These are phyloP conservation scores for Fusarium anguioides DNA, from an alignment of 2,329 filamentous ascomycete genomes.

Conservation along the genomic window DNA sequence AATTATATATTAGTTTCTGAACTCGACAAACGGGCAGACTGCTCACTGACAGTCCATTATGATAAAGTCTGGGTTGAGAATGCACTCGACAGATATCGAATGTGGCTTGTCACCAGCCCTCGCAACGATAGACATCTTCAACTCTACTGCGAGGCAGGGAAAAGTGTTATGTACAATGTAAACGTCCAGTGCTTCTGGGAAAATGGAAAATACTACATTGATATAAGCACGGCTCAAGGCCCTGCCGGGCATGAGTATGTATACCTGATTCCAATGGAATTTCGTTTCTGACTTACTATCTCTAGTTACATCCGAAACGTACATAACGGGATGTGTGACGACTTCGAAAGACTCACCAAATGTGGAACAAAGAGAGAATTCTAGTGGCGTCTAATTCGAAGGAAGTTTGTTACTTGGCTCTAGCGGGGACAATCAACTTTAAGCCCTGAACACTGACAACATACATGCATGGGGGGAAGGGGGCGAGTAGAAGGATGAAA, in stretches of 20 bases:
- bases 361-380: background rate
- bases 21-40: background rate
- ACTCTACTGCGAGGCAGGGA: background rate
- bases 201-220: conserved; percentile 8
- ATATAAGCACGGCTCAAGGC: background rate
- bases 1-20: background rate
- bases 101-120: conserved; percentile 3
- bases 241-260: background rate
- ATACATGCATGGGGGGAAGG: no score
- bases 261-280: background rate
- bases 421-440: no score
- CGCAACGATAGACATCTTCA: background rate
- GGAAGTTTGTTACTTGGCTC: no score
- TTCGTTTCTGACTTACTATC: background rate
- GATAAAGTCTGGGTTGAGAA: background rate
- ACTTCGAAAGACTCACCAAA: background rate
- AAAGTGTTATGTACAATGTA: background rate
- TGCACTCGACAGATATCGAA: background rate
- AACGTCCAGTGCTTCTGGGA: background rate
- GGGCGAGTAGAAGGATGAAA: no score
- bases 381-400: background rate
- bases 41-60: conserved; percentile 3
- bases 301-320: background rate
- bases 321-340: fast-evolving
- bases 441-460: no score